Evolutionary conservation across 2,329 filamentous ascomycete species (phyloP).

Genomic region (Arthrocladium fulminans): DNA sequence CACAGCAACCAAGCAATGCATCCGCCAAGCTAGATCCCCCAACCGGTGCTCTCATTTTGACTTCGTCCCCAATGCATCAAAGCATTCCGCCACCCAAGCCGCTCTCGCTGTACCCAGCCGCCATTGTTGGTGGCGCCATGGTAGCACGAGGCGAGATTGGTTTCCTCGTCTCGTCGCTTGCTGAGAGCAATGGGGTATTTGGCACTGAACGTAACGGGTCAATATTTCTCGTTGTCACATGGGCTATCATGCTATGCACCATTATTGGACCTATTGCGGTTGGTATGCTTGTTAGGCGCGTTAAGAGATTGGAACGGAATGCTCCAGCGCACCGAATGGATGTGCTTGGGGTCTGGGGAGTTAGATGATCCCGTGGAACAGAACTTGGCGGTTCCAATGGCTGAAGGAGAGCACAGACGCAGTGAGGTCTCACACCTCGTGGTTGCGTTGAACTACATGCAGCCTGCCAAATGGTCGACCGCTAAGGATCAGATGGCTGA

Average conservation of each 20-base stretch:
- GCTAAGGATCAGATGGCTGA: too few species aligned
- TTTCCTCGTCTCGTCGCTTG: conserved; percentile 63
- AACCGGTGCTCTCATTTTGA: not conserved
- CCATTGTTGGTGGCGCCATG: conserved; percentile 62
- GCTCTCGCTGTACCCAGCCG: conserved; percentile 56
- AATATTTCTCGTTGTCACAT: conserved; percentile 46
- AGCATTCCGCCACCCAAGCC: conserved; percentile 26
- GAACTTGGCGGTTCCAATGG: too few species aligned
- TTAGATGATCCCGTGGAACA: too few species aligned
- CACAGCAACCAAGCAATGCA: not conserved
- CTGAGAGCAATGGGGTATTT: conserved; percentile 48
- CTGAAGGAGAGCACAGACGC: too few species aligned
- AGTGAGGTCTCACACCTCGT: too few species aligned
- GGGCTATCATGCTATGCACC: conserved; percentile 51
- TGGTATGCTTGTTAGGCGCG: conserved; percentile 40
- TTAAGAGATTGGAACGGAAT: conserved; percentile 30
- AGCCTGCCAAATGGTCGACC: too few species aligned
- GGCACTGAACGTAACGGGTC: conserved; percentile 11
- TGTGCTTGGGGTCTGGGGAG: not conserved
- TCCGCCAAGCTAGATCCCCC: not conserved
- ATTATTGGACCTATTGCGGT: conserved; percentile 47
- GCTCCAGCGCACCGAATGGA: not conserved
- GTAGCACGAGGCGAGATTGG: conserved; percentile 71
- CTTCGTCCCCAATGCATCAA: too few species aligned
- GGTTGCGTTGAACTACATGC: too few species aligned